These are phyloP conservation scores for Tympanopsis confertula DNA, from an alignment of 2,329 filamentous ascomycete species.

Conservation along the genomic window DNA sequence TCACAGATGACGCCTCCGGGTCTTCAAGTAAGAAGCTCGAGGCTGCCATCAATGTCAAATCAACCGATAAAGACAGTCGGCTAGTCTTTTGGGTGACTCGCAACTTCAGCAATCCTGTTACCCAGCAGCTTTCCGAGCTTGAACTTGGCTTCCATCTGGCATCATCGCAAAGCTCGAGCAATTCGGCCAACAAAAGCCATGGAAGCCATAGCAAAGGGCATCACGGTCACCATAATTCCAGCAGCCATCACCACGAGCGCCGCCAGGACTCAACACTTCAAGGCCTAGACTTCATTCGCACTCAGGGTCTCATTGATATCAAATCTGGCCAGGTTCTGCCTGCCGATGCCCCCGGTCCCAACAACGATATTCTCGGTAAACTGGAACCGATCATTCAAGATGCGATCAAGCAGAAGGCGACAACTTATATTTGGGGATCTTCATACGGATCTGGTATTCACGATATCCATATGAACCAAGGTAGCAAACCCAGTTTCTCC, in stretches of 20 bases:
- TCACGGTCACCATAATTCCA: no score
- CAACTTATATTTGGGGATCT: constrained; percentile 16
- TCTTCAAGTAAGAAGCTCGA: constrained; percentile 7
- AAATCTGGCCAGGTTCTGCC: constrained; percentile 7
- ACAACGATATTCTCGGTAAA: constrained; percentile 8
- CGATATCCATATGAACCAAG: constrained; percentile 21
- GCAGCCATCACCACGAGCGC: constrained; percentile 5
- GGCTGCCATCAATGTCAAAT: constrained; percentile 20
- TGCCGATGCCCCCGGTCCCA: background rate
- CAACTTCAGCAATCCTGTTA: constrained; percentile 13
- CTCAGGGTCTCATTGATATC: constrained; percentile 7
- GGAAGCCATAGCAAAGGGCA: no score
- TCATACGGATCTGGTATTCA: constrained; percentile 16
- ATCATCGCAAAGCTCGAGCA: background rate
- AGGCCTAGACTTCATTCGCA: constrained; percentile 7
- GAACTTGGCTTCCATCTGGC: constrained; percentile 13
- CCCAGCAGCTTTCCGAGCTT: constrained; percentile 8
- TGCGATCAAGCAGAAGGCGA: constrained; percentile 16
- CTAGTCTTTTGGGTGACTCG: constrained; percentile 19
- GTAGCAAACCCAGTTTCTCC: constrained; percentile 11
- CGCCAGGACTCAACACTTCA: constrained; percentile 8
- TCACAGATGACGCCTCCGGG: constrained; percentile 9
- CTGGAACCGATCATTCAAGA: constrained; percentile 13
- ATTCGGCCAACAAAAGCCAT: no score
- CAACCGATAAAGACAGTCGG: constrained; percentile 12